phyloP scores from a whole-genome alignment of 78 protist species.

The Mantamonas sphyraenae region DNA sequence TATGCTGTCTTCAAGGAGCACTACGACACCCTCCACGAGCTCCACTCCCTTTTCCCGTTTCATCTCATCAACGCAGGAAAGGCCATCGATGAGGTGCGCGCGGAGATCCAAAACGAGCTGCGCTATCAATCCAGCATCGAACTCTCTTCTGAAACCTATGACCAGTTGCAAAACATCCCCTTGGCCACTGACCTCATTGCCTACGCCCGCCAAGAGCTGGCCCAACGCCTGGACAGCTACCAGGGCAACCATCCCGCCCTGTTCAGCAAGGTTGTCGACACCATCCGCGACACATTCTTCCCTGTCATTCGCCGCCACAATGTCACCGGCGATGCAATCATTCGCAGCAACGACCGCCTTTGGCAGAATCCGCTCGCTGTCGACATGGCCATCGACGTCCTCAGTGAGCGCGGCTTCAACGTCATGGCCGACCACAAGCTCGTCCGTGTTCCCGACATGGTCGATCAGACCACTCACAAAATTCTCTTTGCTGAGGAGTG shows the following conservation, averaged over 20 bases:
- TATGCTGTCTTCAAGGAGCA: conserved; percentile 51
- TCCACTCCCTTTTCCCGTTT: conserved; percentile 59
- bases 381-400: conserved; percentile 47
- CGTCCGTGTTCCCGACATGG: too few species aligned
- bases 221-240: conserved; percentile 44
- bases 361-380: conserved; percentile 15
- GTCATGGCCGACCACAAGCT: too few species aligned
- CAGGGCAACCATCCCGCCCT: conserved; percentile 26
- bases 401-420: conserved; percentile 56
- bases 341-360: conserved; percentile 17
- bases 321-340: conserved; percentile 27
- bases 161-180: conserved; percentile 44
- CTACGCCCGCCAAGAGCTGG: conserved; percentile 48
- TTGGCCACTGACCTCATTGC: conserved; percentile 32
- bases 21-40: conserved; percentile 41
- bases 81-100: conserved; percentile 33
- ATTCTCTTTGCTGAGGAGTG: too few species aligned
- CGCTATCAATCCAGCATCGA: conserved; percentile 45
- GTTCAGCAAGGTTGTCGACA: conserved; percentile 21
- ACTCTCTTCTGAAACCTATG: conserved; percentile 38
- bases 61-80: conserved; percentile 44
- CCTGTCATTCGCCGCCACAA: conserved; percentile 40
- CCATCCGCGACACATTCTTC: conserved; percentile 34
- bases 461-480: too few species aligned
- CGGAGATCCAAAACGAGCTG: conserved; percentile 32